Conservation (phyloP, 441 rosid species). For the Syzygium malaccense region DNA sequence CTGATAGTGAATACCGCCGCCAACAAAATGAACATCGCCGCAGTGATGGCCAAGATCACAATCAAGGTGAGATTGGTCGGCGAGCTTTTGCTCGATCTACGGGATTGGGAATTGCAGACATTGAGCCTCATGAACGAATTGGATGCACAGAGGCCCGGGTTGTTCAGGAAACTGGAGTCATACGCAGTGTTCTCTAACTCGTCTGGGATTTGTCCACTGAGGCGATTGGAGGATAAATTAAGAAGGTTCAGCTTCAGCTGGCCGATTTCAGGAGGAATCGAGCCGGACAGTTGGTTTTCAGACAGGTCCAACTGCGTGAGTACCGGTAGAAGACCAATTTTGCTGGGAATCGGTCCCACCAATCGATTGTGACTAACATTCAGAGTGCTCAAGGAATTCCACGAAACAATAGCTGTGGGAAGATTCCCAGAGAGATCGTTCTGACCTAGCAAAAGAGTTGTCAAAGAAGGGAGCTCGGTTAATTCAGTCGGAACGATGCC, state of each 20-base stretch:
- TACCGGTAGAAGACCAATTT: conserved; percentile 18
- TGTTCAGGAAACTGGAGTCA: conserved; percentile 37
- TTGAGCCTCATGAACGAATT: not conserved
- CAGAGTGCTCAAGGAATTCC: conserved; percentile 30
- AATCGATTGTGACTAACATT: conserved; percentile 37
- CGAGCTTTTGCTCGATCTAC: not conserved
- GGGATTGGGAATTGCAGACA: conserved; percentile 3
- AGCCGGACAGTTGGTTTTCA: conserved; percentile 26
- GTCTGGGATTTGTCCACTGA: conserved; percentile 37
- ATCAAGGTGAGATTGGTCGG: conserved; percentile 5
- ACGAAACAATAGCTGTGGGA: conserved; percentile 36
- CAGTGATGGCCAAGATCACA: not conserved
- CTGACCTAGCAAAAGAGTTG: conserved; percentile 27
- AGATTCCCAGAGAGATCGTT: conserved; percentile 43
- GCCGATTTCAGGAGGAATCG: conserved; percentile 26
- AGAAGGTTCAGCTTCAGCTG: conserved; percentile 8
- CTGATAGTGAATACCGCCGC: not conserved
- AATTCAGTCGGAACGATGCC: conserved; percentile 39
- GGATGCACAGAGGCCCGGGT: conserved; percentile 26
- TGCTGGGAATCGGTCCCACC: conserved; percentile 35
- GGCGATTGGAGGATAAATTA: conserved; percentile 51
- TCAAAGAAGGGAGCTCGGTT: conserved; percentile 24
- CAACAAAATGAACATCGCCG: not conserved
- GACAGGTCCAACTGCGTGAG: conserved; percentile 27
- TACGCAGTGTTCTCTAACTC: conserved; percentile 30